A percentile compares a stretch with the other conserved stretches of the same genome.
phyloP scores from a whole-genome alignment of 768 basidiomycete species.

The Russula virescens region DNA sequence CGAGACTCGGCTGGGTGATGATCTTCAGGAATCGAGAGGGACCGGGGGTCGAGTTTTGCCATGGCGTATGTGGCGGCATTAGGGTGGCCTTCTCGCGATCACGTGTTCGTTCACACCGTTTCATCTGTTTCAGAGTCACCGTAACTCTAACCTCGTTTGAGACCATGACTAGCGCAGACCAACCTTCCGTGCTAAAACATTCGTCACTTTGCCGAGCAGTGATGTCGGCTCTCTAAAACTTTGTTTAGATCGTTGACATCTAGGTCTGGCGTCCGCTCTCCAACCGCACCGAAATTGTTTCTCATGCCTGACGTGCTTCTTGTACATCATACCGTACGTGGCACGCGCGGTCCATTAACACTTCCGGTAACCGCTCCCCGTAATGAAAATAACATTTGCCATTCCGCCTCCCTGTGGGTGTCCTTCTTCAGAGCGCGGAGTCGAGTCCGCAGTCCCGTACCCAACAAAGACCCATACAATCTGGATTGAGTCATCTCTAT shows the following conservation, averaged over 20 bases:
- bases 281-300: constrained; percentile 14
- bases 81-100: background rate
- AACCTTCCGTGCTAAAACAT: background rate
- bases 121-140: no score
- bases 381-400: background rate
- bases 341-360: background rate
- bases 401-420: background rate
- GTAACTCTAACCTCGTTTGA: no score
- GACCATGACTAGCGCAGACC: background rate
- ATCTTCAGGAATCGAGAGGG: background rate
- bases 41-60: no score
- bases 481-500: constrained; percentile 3
- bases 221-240: background rate
- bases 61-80: background rate
- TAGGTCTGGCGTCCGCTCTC: constrained; percentile 8
- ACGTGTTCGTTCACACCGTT: background rate
- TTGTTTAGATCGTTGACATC: background rate
- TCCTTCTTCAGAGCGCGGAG: constrained; percentile 4
- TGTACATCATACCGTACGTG: constrained; percentile 17
- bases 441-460: background rate
- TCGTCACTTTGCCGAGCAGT: background rate
- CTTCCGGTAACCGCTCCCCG: background rate
- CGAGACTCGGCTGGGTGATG: background rate
- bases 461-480: constrained; percentile 9
- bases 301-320: constrained; percentile 14